Conservation (phyloP, 176 grass and related monocot genomes). For the Zoysia pacifica region DNA sequence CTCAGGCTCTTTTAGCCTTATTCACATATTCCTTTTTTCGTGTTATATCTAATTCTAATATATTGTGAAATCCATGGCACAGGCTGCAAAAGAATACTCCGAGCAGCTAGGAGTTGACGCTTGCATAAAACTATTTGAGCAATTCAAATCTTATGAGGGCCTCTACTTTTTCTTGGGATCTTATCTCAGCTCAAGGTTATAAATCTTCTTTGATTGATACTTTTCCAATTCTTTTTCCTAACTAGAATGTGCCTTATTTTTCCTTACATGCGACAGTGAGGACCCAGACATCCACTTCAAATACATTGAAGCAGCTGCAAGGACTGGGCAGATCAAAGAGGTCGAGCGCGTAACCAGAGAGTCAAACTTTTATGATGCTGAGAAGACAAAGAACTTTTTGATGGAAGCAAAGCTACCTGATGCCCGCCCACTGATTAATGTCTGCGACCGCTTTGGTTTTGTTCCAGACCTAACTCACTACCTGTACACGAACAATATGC, state of each 20-base stretch:
- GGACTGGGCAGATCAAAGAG: slow-evolving; percentile 95
- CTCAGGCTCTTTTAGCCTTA: not conserved
- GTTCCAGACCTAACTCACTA: too few relatives aligned
- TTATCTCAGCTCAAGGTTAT: slow-evolving; percentile 94
- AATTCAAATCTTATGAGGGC: slow-evolving; percentile 99
- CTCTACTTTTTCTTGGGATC: slow-evolving; percentile 98
- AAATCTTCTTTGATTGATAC: slow-evolving; percentile 6
- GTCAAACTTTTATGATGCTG: too few relatives aligned
- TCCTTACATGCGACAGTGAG: slow-evolving; percentile 65
- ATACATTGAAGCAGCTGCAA: slow-evolving; percentile 96
- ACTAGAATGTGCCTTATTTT: slow-evolving; percentile 10
- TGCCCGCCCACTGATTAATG: too few relatives aligned
- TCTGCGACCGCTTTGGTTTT: too few relatives aligned
- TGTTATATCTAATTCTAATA: slow-evolving; percentile 17
- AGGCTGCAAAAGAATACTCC: slow-evolving; percentile 92
- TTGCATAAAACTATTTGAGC: slow-evolving; percentile 97
- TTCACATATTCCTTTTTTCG: not conserved
- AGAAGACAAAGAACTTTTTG: too few relatives aligned
- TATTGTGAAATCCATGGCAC: not conserved
- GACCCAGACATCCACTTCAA: slow-evolving; percentile 97
- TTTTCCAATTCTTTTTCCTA: not conserved
- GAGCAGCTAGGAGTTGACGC: slow-evolving; percentile 83
- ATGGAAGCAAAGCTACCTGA: too few relatives aligned
- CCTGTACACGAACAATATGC: too few relatives aligned
- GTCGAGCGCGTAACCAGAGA: slow-evolving; percentile 96